Percentiles rank a stretch among this genome's conserved stretches.
Conservation (phyloP, 139 green algal species). For the Eudorina sp. region DNA sequence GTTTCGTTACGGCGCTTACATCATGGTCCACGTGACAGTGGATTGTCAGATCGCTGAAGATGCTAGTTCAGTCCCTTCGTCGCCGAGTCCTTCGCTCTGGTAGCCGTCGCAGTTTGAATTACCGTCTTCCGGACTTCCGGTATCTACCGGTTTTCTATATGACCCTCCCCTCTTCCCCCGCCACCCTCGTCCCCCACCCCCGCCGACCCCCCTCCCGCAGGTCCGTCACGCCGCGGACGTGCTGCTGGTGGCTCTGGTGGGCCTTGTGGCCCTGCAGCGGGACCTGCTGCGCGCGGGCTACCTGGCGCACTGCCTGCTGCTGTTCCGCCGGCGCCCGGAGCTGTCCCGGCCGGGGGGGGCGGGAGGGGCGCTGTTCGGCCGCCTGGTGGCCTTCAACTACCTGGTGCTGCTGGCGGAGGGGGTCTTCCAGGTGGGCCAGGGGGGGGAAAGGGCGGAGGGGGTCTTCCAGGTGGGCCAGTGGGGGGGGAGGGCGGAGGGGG, state of each 20-base stretch:
- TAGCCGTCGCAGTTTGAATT: no score
- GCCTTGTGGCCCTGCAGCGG: slow-evolving; percentile 73
- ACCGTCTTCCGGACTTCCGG: no score
- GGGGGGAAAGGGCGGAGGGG: no score
- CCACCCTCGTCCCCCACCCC: not conserved
- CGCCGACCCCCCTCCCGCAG: not conserved
- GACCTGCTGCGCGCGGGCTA: slow-evolving; percentile 87
- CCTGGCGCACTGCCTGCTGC: slow-evolving; percentile 78
- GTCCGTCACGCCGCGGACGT: slow-evolving; percentile 28
- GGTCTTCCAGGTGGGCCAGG: slow-evolving; percentile 68
- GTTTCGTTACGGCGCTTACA: no score
- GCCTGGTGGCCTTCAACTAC: slow-evolving; percentile 84
- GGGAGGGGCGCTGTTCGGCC: slow-evolving; percentile 68
- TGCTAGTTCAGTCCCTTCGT: no score
- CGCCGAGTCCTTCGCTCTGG: no score
- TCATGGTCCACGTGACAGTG: no score
- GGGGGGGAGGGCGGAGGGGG: no score
- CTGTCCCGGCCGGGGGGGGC: not conserved
- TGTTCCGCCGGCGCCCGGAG: slow-evolving; percentile 70
- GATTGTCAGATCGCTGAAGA: no score
- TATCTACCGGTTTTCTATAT: no score
- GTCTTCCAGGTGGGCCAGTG: no score
- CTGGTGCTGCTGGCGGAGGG: slow-evolving; percentile 75
- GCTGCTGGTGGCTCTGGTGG: slow-evolving; percentile 60
- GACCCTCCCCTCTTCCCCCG: not conserved